Evolutionary conservation across 352 stramenopile genomes (phyloP), one percentile per base, ranked within the genome.

Genomic region (Albugo candida): DNA sequence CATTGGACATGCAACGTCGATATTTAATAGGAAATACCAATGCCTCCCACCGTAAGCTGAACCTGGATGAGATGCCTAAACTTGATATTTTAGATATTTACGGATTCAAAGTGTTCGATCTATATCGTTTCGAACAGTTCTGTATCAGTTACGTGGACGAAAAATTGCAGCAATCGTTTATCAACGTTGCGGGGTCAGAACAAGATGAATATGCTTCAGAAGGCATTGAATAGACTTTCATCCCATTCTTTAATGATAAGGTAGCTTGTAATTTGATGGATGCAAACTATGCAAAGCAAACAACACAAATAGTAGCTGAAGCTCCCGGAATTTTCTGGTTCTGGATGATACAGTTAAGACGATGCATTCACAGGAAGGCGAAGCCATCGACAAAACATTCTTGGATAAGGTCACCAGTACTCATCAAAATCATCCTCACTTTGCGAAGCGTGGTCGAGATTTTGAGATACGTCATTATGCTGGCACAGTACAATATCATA

Each of bases 61-160:
- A 84, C 36, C 70, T 80, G 52, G 42, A 81, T 55, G 54, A 78
- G n/a, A 80, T 86, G 67, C 77, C 65, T n/a, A 89, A 61, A 45
- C 81, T 97, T 56, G 84, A 86, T 43, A 92, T 97, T 31, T 64
- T 97, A 34, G 92, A 98, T 56, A 97, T 98, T 49, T 98, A 96
- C 56, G 91, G 92, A 1, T 98, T 98, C 68, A 92, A 98, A 59
- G 82, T 83, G 16, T 97, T 97, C 49, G 67, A 94, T 43, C 81
- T 81, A 35, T 97, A 97, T 56, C 81, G 72, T n/a, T 96, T 96
- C 57, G 85, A 96, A 56, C 91, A 97, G 58, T 91, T 96, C 40
- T 96, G 85, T 52, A 96, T 96, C 72, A 96, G 95, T 60, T 96
- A 92, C 45, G 83, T 88, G 44, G 96, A 96, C 62, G 85, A 96